These are phyloP conservation scores for Saussurea involucrata DNA, from an alignment of 129 eudicot genomes.

Conservation along the genomic window DNA sequence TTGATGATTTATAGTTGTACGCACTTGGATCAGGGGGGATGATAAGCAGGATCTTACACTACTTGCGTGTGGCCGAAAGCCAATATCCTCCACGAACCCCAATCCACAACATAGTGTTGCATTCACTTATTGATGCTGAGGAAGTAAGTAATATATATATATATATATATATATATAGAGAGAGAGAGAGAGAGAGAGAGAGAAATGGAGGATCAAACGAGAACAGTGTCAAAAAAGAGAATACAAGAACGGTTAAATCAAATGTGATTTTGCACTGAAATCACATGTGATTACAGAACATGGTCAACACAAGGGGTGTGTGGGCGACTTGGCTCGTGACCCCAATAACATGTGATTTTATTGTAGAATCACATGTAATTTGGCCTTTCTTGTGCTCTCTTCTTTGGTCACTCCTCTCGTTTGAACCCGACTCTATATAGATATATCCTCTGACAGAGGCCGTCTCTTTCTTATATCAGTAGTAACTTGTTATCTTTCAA, in stretches of 20 bases:
- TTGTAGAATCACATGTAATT: not conserved
- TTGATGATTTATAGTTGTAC: slow-evolving; percentile 45
- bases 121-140: slow-evolving; percentile 72
- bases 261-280: not conserved
- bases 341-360: not conserved
- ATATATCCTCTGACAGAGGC: not conserved
- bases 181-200: too few species aligned
- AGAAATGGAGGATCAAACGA: not conserved
- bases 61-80: slow-evolving; percentile 58
- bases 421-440: not conserved
- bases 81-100: slow-evolving; percentile 37
- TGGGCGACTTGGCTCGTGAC: not conserved
- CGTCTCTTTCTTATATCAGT: not conserved
- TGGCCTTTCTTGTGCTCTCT: not conserved
- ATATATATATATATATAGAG: not conserved
- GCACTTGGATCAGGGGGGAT: slow-evolving; percentile 89
- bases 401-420: not conserved
- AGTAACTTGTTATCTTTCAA: slow-evolving; percentile 16
- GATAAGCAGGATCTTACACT: slow-evolving; percentile 50
- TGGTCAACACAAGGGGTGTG: not conserved
- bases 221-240: not conserved
- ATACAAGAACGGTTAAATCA: not conserved
- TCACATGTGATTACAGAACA: not conserved
- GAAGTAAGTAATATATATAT: slow-evolving; percentile 43
- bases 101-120: slow-evolving; percentile 65